phyloP scores from a whole-genome alignment of 345 rosid genomes.

The Heritiera littoralis region DNA sequence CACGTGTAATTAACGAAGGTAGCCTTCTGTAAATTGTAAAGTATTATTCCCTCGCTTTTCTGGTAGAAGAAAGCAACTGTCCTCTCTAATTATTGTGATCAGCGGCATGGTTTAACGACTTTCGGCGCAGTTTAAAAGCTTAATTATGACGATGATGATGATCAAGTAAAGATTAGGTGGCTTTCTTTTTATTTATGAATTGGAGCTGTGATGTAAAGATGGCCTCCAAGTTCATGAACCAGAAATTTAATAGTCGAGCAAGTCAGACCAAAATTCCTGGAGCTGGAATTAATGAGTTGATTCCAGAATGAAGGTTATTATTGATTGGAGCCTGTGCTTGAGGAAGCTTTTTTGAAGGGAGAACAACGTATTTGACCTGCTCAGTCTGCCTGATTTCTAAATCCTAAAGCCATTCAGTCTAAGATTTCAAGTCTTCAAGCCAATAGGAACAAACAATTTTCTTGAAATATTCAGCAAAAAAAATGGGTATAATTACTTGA shows the following conservation, averaged over 20 bases:
- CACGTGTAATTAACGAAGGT: constrained; percentile 30
- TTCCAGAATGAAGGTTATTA: not conserved
- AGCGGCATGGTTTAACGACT: constrained; percentile 21
- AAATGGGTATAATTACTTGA: not conserved
- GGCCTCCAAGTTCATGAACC: constrained; percentile 5
- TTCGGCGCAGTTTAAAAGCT: constrained; percentile 35
- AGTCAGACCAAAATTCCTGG: not conserved
- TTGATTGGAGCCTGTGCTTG: not conserved
- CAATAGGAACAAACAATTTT: not conserved
- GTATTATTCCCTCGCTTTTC: not conserved
- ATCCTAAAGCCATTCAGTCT: not conserved
- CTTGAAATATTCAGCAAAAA: not conserved
- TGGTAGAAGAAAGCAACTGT: constrained; percentile 11
- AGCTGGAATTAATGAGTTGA: not conserved
- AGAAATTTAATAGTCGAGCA: not conserved
- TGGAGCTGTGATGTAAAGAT: constrained; percentile 10
- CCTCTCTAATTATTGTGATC: constrained; percentile 15
- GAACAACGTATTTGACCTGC: not conserved
- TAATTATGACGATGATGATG: constrained; percentile 9
- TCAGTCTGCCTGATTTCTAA: not conserved
- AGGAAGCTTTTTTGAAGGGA: not conserved
- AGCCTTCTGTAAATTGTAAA: not conserved
- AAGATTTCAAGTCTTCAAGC: not conserved
- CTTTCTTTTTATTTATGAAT: constrained; percentile 16
- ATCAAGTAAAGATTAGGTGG: constrained; percentile 17